Evolutionary conservation across 106 monocot species (phyloP), one percentile per base, ranked within the genome.

Genomic region (Posidonia australis): DNA sequence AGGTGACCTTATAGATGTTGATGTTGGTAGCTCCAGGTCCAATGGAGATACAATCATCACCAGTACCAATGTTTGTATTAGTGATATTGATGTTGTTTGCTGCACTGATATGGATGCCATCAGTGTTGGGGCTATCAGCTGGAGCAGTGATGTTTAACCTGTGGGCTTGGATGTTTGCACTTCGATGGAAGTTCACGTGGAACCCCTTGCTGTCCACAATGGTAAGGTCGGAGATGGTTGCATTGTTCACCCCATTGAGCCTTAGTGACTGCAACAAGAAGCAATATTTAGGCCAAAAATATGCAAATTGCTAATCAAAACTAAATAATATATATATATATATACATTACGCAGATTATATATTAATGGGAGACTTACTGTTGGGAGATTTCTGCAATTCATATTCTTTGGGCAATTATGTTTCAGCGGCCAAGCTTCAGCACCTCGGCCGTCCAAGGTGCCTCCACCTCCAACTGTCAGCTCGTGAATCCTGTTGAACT

Each of bases 31-130:
- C 27, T 2, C 68, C 77, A 4, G 74, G 72, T 0, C 84, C 84
- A 5, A 84, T 32, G 14, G 80, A 77, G 58, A 84, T 71, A 68
- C 84, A 84, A 56, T 84, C 84, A 27, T 84, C 84, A 13, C 84
- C 84, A 12, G 80, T 80, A 18, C 56, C 58, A 58, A 84, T 80
- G 60, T 12, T 25, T 46, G 52, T 14, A 64, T 51, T 13, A 31
- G 30, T 31, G 52, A 84, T 56, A 4, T 28, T 26, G 46, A 75
- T 60, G 46, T 72, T 24, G 44, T 58, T 9, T 10, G 80, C 65
- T 10, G 24, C 31, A 5, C 64, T 61, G 25, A 80, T 28, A 56
- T 84, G 80, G 58, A 84, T 71, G 30, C 80, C 80, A 51, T 84
- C 84, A 0, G 84, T 84, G 77, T 84, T 84, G 23, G 80, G 84